Percentiles rank a stretch among this genome's conserved stretches.
These are phyloP conservation scores for Russula lepida DNA, from an alignment of 768 basidiomycete genomes.

Conservation along the genomic window DNA sequence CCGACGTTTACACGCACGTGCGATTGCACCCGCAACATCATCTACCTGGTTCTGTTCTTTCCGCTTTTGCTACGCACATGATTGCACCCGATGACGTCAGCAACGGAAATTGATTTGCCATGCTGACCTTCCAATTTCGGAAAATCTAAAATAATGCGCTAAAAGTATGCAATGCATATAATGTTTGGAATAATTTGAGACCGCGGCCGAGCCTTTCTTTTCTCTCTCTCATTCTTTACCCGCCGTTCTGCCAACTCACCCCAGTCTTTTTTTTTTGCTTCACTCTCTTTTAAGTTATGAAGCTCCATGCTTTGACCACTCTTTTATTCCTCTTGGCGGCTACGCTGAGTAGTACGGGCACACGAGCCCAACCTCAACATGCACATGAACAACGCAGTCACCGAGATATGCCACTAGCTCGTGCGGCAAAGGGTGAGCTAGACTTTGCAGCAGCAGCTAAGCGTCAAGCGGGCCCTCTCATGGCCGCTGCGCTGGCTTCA, in stretches of 20 bases:
- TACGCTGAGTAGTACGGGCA: slow-evolving; percentile 11
- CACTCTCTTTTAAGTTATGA: slow-evolving; percentile 19
- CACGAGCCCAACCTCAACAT: neutral
- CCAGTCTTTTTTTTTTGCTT: neutral
- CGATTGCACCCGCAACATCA: too few species aligned
- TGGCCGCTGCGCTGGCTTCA: neutral
- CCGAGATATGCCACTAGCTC: neutral
- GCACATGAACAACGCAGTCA: slow-evolving; percentile 13
- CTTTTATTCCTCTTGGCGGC: slow-evolving; percentile 18
- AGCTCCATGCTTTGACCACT: slow-evolving; percentile 24
- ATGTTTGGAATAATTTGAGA: too few species aligned
- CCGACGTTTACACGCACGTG: too few species aligned
- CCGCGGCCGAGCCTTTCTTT: too few species aligned
- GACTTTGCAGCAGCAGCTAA: neutral
- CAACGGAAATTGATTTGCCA: too few species aligned
- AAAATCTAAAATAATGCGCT: too few species aligned
- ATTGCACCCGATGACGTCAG: too few species aligned
- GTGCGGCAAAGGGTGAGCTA: too few species aligned
- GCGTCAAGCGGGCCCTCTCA: slow-evolving; percentile 2
- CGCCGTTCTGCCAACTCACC: neutral
- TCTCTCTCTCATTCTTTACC: neutral
- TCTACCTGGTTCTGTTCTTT: too few species aligned
- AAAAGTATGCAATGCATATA: too few species aligned
- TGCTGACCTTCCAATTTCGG: too few species aligned
- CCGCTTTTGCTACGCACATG: too few species aligned